Evolutionary conservation across 495 filamentous ascomycete genomes (phyloP).

Genomic region (Penicillium robsamsonii): DNA sequence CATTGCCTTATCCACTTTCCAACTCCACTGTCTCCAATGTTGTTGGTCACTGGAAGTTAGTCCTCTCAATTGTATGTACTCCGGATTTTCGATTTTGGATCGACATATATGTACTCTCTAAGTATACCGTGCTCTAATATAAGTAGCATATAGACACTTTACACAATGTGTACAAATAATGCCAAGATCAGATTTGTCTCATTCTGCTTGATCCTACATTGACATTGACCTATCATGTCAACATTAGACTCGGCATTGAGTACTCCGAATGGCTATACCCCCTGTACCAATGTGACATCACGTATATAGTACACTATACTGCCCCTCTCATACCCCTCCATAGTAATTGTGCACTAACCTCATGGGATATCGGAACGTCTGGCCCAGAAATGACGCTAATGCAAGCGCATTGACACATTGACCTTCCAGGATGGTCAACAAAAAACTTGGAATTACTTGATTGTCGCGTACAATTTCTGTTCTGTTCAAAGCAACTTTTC

Average conservation of each 20-base stretch:
- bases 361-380: neutral
- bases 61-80: neutral
- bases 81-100: constrained; percentile 3
- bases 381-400: constrained; percentile 1
- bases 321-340: neutral
- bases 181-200: neutral
- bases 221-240: neutral
- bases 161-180: neutral
- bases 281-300: neutral
- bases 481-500: constrained; percentile 1
- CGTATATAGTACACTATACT: neutral
- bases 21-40: neutral
- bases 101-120: neutral
- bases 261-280: constrained; percentile 5
- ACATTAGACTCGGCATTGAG: neutral
- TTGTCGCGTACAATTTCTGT: neutral
- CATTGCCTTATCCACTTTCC: constrained; percentile 3
- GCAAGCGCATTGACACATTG: constrained; percentile 1
- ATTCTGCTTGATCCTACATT: too few relatives aligned
- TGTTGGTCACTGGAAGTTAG: neutral
- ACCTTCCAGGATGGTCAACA: neutral
- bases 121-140: neutral
- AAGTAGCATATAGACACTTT: neutral
- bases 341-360: neutral
- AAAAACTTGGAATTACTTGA: neutral